Conservation (phyloP, 352 stramenopile genomes). For the Globisporangium splendens region DNA sequence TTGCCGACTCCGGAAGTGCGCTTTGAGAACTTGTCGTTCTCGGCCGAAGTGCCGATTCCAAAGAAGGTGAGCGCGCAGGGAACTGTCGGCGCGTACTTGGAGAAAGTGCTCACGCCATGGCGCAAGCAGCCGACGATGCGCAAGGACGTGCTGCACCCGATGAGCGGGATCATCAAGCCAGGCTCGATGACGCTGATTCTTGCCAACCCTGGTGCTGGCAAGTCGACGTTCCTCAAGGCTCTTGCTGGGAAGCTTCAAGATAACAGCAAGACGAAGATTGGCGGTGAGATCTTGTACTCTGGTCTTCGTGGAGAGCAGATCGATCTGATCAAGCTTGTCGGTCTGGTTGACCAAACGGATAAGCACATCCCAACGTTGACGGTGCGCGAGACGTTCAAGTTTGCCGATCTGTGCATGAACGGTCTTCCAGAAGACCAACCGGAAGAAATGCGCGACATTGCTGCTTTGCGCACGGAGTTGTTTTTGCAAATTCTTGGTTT, state of each 20-base stretch:
- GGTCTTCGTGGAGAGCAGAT: constrained; percentile 49
- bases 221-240: constrained; percentile 78
- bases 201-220: constrained; percentile 66
- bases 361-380: constrained; percentile 86
- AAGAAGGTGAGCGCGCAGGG: constrained; percentile 32
- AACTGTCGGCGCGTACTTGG: constrained; percentile 55
- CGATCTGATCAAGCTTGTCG: constrained; percentile 60
- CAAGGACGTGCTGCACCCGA: constrained; percentile 31
- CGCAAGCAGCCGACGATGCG: constrained; percentile 31
- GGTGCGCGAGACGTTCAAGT: constrained; percentile 92
- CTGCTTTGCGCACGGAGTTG: constrained; percentile 53
- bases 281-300: constrained; percentile 61
- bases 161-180: constrained; percentile 78
- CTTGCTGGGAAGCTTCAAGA: constrained; percentile 56
- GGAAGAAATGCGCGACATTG: constrained; percentile 68
- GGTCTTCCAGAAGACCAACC: constrained; percentile 41
- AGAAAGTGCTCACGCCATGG: constrained; percentile 17
- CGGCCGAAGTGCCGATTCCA: constrained; percentile 42
- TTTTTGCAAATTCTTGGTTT: constrained; percentile 84
- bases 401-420: constrained; percentile 89
- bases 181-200: constrained; percentile 57
- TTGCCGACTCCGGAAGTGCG: constrained; percentile 63
- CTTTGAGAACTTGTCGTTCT: constrained; percentile 76
- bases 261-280: constrained; percentile 39
- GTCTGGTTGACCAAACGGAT: constrained; percentile 45